phyloP scores from a whole-genome alignment of 2,329 filamentous ascomycete genomes.

The Penicillium thymicola region DNA sequence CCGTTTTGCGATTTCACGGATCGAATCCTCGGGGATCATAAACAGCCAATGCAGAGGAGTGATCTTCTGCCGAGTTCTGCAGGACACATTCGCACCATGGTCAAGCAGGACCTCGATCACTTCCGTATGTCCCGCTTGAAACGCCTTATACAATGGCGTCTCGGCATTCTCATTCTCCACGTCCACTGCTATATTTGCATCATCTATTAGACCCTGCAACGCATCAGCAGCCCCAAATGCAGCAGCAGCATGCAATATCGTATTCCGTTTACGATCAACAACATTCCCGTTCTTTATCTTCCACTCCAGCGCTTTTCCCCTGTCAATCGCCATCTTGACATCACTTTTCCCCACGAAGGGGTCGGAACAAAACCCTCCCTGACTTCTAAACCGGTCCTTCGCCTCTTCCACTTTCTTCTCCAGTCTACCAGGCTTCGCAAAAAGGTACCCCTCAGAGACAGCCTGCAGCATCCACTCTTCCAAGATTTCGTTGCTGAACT shows the following conservation, averaged over 20 bases:
- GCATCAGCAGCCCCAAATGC: constrained; percentile 16
- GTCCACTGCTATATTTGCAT: constrained; percentile 12
- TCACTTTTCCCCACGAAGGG: constrained; percentile 21
- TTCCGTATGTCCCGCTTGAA: constrained; percentile 25
- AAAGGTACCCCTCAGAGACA: constrained; percentile 25
- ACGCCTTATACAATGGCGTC: constrained; percentile 29
- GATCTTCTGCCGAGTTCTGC: constrained; percentile 17
- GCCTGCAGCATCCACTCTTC: constrained; percentile 25
- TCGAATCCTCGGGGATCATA: constrained; percentile 15
- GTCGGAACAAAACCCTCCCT: constrained; percentile 25
- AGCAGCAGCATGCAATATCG: constrained; percentile 26
- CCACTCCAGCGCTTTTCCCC: constrained; percentile 10
- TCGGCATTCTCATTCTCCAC: constrained; percentile 26
- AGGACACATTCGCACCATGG: constrained; percentile 19
- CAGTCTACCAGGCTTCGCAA: constrained; percentile 8
- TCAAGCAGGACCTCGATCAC: constrained; percentile 25
- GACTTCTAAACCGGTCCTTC: constrained; percentile 18
- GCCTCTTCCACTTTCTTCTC: constrained; percentile 13
- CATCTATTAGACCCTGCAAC: constrained; percentile 17
- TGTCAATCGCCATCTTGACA: constrained; percentile 11
- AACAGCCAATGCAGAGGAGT: constrained; percentile 29
- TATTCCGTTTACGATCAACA: constrained; percentile 26
- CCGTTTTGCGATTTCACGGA: constrained; percentile 15
- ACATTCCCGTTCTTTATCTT: constrained; percentile 6
- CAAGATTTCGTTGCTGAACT: constrained; percentile 17